A percentile compares a stretch with the other conserved stretches of the same genome.
Evolutionary conservation across 2,329 filamentous ascomycete genomes (phyloP).

Genomic region (Curvularia verruculosa): DNA sequence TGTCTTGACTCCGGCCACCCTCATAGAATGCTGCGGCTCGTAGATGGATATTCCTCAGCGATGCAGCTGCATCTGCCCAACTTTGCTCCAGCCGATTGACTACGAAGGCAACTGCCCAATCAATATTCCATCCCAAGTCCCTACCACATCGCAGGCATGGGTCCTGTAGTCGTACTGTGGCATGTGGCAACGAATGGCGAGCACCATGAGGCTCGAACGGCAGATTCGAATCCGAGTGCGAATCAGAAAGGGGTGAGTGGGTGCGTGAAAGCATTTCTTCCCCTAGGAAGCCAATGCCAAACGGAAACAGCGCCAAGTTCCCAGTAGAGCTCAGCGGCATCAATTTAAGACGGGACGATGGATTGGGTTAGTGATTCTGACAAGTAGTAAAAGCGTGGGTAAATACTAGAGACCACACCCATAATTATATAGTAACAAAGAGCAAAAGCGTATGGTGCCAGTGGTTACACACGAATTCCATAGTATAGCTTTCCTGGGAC

Average conservation of each 20-base stretch:
- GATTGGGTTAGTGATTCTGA: not conserved
- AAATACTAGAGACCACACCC: not conserved
- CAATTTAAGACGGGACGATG: slow-evolving; percentile 6
- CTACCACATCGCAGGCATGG: slow-evolving; percentile 27
- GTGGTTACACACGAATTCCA: not conserved
- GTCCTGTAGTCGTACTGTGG: slow-evolving; percentile 27
- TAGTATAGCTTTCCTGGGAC: not conserved
- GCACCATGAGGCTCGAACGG: slow-evolving; percentile 4
- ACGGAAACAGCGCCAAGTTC: slow-evolving; percentile 13
- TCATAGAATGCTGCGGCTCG: slow-evolving; percentile 20
- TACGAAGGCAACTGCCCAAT: slow-evolving; percentile 51
- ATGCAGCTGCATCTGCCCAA: slow-evolving; percentile 24
- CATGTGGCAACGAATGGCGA: slow-evolving; percentile 10
- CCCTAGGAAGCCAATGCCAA: slow-evolving; percentile 17
- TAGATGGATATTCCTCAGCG: slow-evolving; percentile 26
- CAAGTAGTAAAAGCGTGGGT: not conserved
- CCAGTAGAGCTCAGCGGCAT: slow-evolving; percentile 22
- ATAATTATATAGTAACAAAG: not conserved
- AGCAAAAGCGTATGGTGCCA: not conserved
- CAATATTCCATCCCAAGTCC: slow-evolving; percentile 49
- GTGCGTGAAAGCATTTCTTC: slow-evolving; percentile 3
- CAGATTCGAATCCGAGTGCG: slow-evolving; percentile 24
- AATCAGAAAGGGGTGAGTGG: slow-evolving; percentile 24
- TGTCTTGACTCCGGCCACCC: slow-evolving; percentile 25
- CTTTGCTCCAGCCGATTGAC: slow-evolving; percentile 40